Evolutionary conservation across 345 rosid species (phyloP), one percentile per base, ranked within the genome.

Genomic region (Heritiera fomes): DNA sequence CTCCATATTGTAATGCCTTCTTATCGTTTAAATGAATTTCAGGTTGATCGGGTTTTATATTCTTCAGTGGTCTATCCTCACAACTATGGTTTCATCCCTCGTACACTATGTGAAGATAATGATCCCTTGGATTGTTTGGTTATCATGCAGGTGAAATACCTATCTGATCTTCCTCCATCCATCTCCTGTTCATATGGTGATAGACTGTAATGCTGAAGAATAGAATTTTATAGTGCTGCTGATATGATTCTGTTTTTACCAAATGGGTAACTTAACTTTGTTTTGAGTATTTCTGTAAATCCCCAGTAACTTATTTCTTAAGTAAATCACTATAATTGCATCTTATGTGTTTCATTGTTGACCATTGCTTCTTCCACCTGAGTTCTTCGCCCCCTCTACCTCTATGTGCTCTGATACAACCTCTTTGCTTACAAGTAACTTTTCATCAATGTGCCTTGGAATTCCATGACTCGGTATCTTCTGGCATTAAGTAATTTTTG

Each of bases 61-160:
- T 95, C 99, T 5, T 95, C 99, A 0, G 98, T 95, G 77, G 99
- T 95, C n/a, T 95, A 95, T 82, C 99, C 99, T 55, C 99, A 95
- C 79, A 95, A 95, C 90, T 95, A 95, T n/a, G 99, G 99, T 56
- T 95, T 95, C 86, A 88, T 93, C 75, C 98, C 99, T 9, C 84
- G 98, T 75, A 91, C 98, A 18, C 83, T 95, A 75, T 93, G 99
- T 81, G 99, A 95, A 87, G 99, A 95, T 83, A 95, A 94, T 64
- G 99, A 95, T 88, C 99, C 99, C 1, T 77, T 95, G 78, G 99
- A 95, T 84, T 97, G 94, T 72, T 83, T 95, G 75, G 93, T 95
- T 76, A 89, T 95, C 70, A 95, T 95, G 99, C 99, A 95, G 94
- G 99, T 87, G 74, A 85, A n/a, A 41, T 5, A 47, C 49, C 59